Base-by-base conservation (phyloP, 2,329 filamentous ascomycete species). In the Plectosphaerella cucumerina region DNA sequence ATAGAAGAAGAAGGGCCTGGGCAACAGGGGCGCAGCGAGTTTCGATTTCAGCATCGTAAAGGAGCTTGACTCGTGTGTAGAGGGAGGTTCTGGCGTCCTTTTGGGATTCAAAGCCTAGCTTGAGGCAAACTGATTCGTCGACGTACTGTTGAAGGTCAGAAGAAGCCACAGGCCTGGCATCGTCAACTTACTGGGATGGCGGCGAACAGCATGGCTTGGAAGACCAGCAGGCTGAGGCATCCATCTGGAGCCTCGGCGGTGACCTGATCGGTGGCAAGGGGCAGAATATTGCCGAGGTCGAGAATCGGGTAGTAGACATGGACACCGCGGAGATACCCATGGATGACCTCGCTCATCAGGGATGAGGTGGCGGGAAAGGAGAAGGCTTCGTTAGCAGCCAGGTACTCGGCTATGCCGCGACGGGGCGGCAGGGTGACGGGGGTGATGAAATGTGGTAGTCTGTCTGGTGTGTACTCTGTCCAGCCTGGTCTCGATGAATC, bases 291-390 rank as follows among this genome's bases (percentile, higher is more conserved):
- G 6, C n/a, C 23, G 10, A 49, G 37, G 21, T 43, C 20, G 18
- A 49, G 31, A n/a, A 49, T 49, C n/a, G 47, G 47, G 42, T 49
- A 49, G n/a, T 42, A 22, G 18, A 22, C 23, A 18, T 49, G 41
- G 12, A 49, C 37, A 17, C 31, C 37, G 31, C 47, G 47, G 18
- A 49, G 42, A 18, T 42, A 49, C 5, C 37, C 47, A 15, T n/a
- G 23, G n/a, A 49, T 35, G 10, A 49, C 15, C 18, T 35, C 20
- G 11, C 37, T n/a, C n/a, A 22, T 43, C 5, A 39, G 10, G 18
- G 47, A 18, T 15, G 20, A 18, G 10, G 20, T 44, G 10, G n/a
- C 20, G 10, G 47, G 47, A 22, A 49, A 49, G 10, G 35, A 31
- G 26, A 49, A 49, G n/a, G 47, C 47, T 18, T 44, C 47, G 37